A percentile compares a stretch with the other conserved stretches of the same genome.
phyloP scores from a whole-genome alignment of 768 basidiomycete species.

The Leccinum disarticulatum region DNA sequence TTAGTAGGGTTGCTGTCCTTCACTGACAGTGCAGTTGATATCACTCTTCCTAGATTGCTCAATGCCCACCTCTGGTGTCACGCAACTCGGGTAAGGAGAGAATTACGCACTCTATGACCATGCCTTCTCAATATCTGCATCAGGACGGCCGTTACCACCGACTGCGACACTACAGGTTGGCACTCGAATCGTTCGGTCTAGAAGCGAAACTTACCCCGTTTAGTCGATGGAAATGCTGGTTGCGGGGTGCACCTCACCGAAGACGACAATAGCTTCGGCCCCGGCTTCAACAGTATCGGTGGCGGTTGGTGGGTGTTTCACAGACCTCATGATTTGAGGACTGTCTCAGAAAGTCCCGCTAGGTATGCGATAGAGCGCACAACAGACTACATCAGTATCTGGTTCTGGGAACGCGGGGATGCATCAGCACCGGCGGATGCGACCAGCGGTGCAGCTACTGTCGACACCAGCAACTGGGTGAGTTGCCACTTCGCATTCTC shows the following conservation, averaged over 20 bases:
- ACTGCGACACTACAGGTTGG: conserved; percentile 26
- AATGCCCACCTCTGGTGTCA: conserved; percentile 24
- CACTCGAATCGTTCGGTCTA: background rate
- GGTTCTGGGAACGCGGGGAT: conserved; percentile 41
- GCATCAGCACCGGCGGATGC: conserved; percentile 35
- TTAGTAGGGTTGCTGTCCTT: conserved; percentile 16
- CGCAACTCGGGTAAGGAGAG: conserved; percentile 26
- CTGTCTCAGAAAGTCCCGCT: background rate
- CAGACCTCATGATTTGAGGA: background rate
- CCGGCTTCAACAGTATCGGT: conserved; percentile 32
- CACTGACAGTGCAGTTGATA: background rate
- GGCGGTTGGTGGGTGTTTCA: conserved; percentile 39
- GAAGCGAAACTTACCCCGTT: background rate
- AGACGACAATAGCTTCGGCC: conserved; percentile 27
- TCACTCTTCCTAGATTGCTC: conserved; percentile 20
- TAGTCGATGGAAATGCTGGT: conserved; percentile 35
- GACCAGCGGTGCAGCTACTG: conserved; percentile 16
- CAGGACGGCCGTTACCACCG: conserved; percentile 22
- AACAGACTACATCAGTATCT: conserved; percentile 35
- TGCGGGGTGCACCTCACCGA: conserved; percentile 36
- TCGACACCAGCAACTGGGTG: conserved; percentile 29
- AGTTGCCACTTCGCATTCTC: background rate
- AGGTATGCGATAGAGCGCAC: conserved; percentile 43
- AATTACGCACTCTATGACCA: background rate
- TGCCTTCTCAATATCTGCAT: background rate